Base-by-base conservation (phyloP, 2,329 filamentous ascomycete species). In the Gremmenia infestans region DNA sequence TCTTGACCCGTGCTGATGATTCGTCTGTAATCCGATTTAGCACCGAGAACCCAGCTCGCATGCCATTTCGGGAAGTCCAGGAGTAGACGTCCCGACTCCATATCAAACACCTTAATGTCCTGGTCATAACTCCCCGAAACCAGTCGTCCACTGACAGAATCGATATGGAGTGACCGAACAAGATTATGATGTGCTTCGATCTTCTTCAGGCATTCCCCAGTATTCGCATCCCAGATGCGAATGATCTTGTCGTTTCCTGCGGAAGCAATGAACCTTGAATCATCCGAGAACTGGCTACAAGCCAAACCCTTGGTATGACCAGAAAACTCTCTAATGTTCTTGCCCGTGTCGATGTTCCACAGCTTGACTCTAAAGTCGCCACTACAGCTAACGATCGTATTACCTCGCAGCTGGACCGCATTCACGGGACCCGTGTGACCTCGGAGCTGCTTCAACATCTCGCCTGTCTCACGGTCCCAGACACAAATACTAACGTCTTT, bases 1-100 rank as follows among this genome's bases (percentile, higher is more conserved):
- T 97, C 92, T 72, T 99, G 94, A 50, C 92, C 94, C 0, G 93
- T 96, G 65, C 91, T 94, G 60, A 99, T 89, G 60, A 99, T 94
- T 59, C 94, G 85, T 57, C 93, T 81, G 72, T 97, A 97, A 70
- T 99, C 93, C 60, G 89, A 92, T 79, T 97, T 97, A 51, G 94
- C 94, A 61, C 90, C 92, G 57, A 99, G 76, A 68, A 99, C 95
- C 94, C 94, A 99, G 73, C 91, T 96, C 11, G 88, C 87, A 56
- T 96, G 96, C 91, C 92, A 97, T 63, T 89, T 86, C n/a, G 91
- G 89, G 67, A 97, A 93, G 65, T 91, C 86, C 60, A 95, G 82
- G 58, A 93, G 81, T 63, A 91, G 80, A 48, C 85, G 77, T 36
- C 92, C 93, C 2, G 86, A 87, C 61, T 86, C 84, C 74, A 94